phyloP scores from a whole-genome alignment of 306 rosid genomes.

The Oxytropis ochrocephala region DNA sequence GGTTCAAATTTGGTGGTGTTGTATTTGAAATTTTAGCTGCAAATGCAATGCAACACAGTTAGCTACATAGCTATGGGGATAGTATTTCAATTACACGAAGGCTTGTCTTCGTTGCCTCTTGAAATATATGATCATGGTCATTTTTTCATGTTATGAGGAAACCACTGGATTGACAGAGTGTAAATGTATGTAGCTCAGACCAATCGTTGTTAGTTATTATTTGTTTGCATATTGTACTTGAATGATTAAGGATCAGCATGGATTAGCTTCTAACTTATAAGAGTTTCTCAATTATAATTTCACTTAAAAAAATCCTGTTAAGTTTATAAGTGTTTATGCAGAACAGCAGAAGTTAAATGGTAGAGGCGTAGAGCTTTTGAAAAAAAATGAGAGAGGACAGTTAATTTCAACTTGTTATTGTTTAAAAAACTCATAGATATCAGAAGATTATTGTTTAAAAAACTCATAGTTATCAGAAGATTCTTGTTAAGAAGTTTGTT shows the following conservation, averaged over 20 bases:
- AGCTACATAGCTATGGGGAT: neutral
- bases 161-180: neutral
- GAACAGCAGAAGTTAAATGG: neutral
- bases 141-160: neutral
- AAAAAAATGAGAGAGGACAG: neutral
- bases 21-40: neutral
- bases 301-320: neutral
- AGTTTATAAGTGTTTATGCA: neutral
- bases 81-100: neutral
- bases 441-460: neutral
- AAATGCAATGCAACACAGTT: neutral
- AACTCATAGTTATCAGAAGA: neutral
- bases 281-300: neutral
- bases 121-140: neutral
- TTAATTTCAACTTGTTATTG: neutral
- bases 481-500: neutral
- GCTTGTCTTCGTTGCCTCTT: neutral
- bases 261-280: neutral
- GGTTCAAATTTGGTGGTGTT: neutral
- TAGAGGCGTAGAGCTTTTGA: neutral
- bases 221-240: neutral
- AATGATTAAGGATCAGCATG: neutral
- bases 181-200: neutral
- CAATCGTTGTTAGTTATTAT: neutral
- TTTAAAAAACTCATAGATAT: neutral